Percentiles rank a stretch among this genome's conserved stretches.
phyloP scores from a whole-genome alignment of 495 filamentous ascomycete genomes.

The Sphaerosporella brunnea region DNA sequence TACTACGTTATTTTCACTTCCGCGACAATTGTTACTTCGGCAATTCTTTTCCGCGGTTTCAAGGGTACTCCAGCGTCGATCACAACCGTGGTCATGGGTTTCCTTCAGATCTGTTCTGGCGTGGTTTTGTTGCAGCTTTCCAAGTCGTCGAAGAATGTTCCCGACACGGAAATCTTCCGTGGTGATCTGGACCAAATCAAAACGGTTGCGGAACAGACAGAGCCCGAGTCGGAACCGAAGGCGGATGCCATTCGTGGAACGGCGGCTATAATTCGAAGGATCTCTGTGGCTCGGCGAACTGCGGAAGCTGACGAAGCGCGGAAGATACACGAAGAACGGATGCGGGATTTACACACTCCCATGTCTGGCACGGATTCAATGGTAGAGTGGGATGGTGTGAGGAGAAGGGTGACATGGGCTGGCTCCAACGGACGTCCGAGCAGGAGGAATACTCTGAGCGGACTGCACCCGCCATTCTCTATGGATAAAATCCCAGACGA shows the following conservation, averaged over 20 bases:
- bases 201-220: constrained; percentile 82
- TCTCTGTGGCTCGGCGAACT: constrained; percentile 58
- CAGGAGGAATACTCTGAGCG: constrained; percentile 30
- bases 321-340: constrained; percentile 59
- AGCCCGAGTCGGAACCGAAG: constrained; percentile 87
- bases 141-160: constrained; percentile 93
- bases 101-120: constrained; percentile 82
- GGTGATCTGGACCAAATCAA: constrained; percentile 90
- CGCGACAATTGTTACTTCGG: constrained; percentile 82
- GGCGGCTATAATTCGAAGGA: constrained; percentile 69
- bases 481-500: constrained; percentile 69
- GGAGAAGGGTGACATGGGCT: constrained; percentile 54
- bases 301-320: constrained; percentile 67
- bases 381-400: constrained; percentile 85
- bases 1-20: constrained; percentile 98
- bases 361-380: constrained; percentile 58
- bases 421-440: constrained; percentile 12
- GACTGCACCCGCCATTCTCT: constrained; percentile 62
- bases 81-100: constrained; percentile 78
- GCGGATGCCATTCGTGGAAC: constrained; percentile 89
- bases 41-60: constrained; percentile 85
- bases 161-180: constrained; percentile 79
- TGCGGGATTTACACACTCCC: constrained; percentile 49
- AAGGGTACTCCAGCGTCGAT: constrained; percentile 69
- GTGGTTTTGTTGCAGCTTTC: constrained; percentile 97